These are phyloP conservation scores for Pisolithus microcarpus DNA, from an alignment of 768 basidiomycete species.

Conservation along the genomic window DNA sequence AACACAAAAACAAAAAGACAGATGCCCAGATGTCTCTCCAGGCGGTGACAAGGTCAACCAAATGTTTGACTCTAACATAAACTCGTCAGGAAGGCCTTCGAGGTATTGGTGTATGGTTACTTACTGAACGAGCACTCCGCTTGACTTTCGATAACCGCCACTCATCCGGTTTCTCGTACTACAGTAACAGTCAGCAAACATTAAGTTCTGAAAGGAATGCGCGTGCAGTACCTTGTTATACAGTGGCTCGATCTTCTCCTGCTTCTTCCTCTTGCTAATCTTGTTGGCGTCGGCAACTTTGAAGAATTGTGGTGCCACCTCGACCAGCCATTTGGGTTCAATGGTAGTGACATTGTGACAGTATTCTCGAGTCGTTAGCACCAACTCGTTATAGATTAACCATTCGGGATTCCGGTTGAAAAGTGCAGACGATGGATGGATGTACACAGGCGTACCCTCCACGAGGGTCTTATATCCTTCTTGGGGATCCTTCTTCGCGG, in stretches of 20 bases:
- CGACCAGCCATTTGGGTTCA: slow-evolving; percentile 97
- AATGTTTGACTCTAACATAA: slow-evolving; percentile 77
- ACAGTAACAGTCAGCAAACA: slow-evolving; percentile 1
- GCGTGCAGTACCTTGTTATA: slow-evolving; percentile 64
- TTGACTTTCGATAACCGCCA: slow-evolving; percentile 94
- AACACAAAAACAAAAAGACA: too few relatives aligned
- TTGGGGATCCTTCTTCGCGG: slow-evolving; percentile 97
- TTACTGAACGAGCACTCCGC: slow-evolving; percentile 76
- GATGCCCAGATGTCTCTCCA: too few relatives aligned
- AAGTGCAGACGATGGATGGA: slow-evolving; percentile 93
- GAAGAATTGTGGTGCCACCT: slow-evolving; percentile 98
- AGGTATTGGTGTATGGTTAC: slow-evolving; percentile 13
- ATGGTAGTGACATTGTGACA: slow-evolving; percentile 90
- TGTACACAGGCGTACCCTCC: slow-evolving; percentile 97
- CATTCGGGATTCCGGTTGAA: slow-evolving; percentile 98
- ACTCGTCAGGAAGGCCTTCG: slow-evolving; percentile 9
- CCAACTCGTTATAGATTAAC: slow-evolving; percentile 92
- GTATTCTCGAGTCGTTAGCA: slow-evolving; percentile 94
- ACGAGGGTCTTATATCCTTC: slow-evolving; percentile 98
- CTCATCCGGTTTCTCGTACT: slow-evolving; percentile 87
- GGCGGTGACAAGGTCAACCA: slow-evolving; percentile 39
- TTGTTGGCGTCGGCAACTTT: slow-evolving; percentile 96
- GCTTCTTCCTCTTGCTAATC: slow-evolving; percentile 92
- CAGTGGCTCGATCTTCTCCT: slow-evolving; percentile 95
- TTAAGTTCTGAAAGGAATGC: not conserved